Base-by-base conservation (phyloP, 2,329 filamentous ascomycete species). In the Biscogniauxia marginata region DNA sequence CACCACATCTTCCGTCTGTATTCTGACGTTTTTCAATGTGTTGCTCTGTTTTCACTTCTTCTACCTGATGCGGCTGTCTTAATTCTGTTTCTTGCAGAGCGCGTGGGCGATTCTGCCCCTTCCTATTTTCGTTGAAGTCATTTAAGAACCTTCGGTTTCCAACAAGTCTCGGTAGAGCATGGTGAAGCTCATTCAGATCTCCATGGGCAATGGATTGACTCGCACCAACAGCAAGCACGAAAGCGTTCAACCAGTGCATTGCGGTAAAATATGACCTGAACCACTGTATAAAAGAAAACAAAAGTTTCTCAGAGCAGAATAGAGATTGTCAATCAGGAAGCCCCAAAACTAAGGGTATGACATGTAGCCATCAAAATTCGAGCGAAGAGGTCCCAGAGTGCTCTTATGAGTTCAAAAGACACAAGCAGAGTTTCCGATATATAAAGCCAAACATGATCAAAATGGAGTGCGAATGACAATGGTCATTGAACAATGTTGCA, bases 121-220 rank as follows among this genome's bases (percentile, higher is more conserved):
- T 65, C 50, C 53, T 65, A 22, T 61, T 63, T 5, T 63, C 61
- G 44, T 49, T 63, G 23, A 68, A 54, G 21, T 67, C 66, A 8
- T 55, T 63, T 43, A 69, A 51, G 52, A 71, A 66, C 43, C 59
- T 67, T 44, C 67, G 64, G 45, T 63, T 64, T 19, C 68, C 68
- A 16, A 60, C 58, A 48, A 71, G 62, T 46, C 57, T 68, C 18
- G 67, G 68, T 7, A 64, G 30, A n/a, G 63, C 54, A 46, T 46
- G 49, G 46, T 49, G 52, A n/a, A 53, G 49, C 23, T 61, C 59
- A 47, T 57, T 55, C 11, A 53, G 50, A 34, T 62, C 57, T 23
- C 57, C 58, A 48, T 70, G 68, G n/a, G 67, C 68, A 53, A 62
- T 53, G 13, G 66, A 51, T 45, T 67, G 63, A 54, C 68, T 54